phyloP scores from a whole-genome alignment of 352 stramenopile genomes.

The Phytophthora megakarya region DNA sequence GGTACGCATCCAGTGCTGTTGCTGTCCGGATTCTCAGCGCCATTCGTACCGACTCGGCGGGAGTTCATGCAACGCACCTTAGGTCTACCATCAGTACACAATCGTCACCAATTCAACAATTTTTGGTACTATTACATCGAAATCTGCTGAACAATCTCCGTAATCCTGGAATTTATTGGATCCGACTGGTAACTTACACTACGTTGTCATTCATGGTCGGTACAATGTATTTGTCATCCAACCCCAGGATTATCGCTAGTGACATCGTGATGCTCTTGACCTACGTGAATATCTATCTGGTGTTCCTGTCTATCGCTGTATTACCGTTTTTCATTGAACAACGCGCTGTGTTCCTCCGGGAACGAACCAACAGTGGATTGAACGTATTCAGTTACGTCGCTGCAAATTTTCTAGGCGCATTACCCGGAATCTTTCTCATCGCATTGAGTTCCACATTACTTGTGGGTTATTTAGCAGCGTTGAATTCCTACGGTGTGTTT shows the following conservation, averaged over 20 bases:
- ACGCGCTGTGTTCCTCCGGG: constrained; percentile 81
- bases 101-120: constrained; percentile 48
- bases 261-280: constrained; percentile 75
- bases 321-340: constrained; percentile 87
- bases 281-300: constrained; percentile 87
- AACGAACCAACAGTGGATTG: constrained; percentile 54
- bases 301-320: constrained; percentile 87
- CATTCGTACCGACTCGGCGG: constrained; percentile 12
- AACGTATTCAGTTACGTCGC: constrained; percentile 73
- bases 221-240: constrained; percentile 67
- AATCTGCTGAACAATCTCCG: constrained; percentile 64
- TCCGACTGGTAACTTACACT: constrained; percentile 76
- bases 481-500: constrained; percentile 65
- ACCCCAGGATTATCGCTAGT: constrained; percentile 21
- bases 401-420: constrained; percentile 63
- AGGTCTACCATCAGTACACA: constrained; percentile 18
- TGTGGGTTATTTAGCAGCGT: constrained; percentile 45
- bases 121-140: constrained; percentile 55
- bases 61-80: not conserved
- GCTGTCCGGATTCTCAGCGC: constrained; percentile 15
- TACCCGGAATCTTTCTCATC: constrained; percentile 73
- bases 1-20: constrained; percentile 16
- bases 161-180: constrained; percentile 73
- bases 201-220: constrained; percentile 66
- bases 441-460: constrained; percentile 52